Evolutionary conservation across 2,329 filamentous ascomycete species (phyloP), one percentile per base, ranked within the genome.

Genomic region (Fusarium tupiense): DNA sequence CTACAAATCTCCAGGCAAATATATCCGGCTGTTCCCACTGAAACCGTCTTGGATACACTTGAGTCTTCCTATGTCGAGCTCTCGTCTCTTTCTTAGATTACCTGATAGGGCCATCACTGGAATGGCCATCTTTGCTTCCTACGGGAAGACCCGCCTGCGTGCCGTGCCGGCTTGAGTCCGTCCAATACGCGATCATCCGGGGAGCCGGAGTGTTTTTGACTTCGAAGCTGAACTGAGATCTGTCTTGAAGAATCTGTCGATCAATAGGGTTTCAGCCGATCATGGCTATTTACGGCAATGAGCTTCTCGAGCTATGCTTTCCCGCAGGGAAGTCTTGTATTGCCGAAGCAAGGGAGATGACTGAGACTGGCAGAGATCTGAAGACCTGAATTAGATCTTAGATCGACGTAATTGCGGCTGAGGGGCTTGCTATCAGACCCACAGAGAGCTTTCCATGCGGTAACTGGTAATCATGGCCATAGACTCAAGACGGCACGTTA

Each of bases 401-500:
- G 9, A n/a, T 29, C 6, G 22, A 11, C 29, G 8, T 29, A 2
- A 3, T 3, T 29, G 6, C 11, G 8, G 10, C 12, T 24, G 26
- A 5, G 24, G n/a, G 6, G n/a, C 14, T 26, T 29, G 9, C 14
- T 56, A 59, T 6, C 12, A 14, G 19, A 22, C n/a, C 8, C 40
- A n/a, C 19, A 10, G 2, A 3, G 8, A 29, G 2, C 16, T 10
- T 4, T 19, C 9, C 8, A 8, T 17, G 13, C 7, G 12, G 5
- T 2, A 8, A 9, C 19, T 4, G 14, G 9, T n/a, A 5, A 54
- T 6, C 6, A 10, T 40, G 24, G 20, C 11, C 12, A 29, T 29
- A 17, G 20, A 9, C 4, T 40, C 5, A 40, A 7, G 0, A 6
- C 2, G 6, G 7, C 24, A 8, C 2, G 3, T 7, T 17, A n/a